Evolutionary conservation across 768 basidiomycete genomes (phyloP), one percentile per base, ranked within the genome.

Genomic region (Boletus sp.): DNA sequence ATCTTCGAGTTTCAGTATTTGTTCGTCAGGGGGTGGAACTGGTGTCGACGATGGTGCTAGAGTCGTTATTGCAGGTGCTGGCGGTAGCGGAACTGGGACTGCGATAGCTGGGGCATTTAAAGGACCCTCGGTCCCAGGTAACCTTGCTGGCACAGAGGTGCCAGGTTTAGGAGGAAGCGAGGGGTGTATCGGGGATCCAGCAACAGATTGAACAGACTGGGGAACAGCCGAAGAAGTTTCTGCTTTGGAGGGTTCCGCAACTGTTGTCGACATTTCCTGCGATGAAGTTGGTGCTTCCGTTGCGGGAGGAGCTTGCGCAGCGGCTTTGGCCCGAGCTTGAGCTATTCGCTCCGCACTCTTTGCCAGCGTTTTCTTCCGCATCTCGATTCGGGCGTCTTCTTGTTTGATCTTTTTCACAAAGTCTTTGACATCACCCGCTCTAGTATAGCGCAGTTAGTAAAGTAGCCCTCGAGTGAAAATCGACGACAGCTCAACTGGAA

Each of bases 81-180:
- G 49, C 2, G 57, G 59, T 50, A 33, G 47, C 5, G 64, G 52
- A 15, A 52, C 49, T 35, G 65, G 40, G 11, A 50, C 47, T 42
- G 56, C 47, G 33, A 52, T 46, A 4, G 28, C 45, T 6, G 64
- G 53, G 47, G 66, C 47, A 63, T 58, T 68, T 42, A 66, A 60
- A 53, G 69, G 62, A 53, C 69, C 76, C 14, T 74, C 69, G 32
- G 71, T 71, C 9, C 77, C 68, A 18, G 71, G 47, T 64, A 52
- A n/a, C 55, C 54, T 68, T 7, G 67, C 54, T 50, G 75, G 67
- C 4, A 75, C 63, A 42, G 71, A 63, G 28, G 78, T 72, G 18
- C 81, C 82, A 44, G 89, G 89, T 66, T 87, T 89, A 7, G 87
- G 81, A 10, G 89, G 89, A 29, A 90, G 74, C 1, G 87, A 88